These are phyloP conservation scores for Ophiostoma quercus DNA, from an alignment of 2,329 filamentous ascomycete genomes.

Conservation along the genomic window DNA sequence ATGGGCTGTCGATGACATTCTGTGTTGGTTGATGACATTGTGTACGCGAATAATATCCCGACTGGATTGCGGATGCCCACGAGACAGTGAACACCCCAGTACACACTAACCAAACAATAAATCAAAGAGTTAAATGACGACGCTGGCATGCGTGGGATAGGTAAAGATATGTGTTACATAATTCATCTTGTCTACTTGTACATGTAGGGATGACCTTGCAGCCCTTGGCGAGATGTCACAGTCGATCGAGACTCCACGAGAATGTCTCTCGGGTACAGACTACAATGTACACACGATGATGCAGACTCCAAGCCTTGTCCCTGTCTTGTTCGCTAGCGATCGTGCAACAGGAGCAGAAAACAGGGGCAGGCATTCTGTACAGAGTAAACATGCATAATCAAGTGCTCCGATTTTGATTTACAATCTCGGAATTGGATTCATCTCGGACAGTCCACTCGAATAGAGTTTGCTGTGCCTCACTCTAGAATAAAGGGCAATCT, in stretches of 20 bases:
- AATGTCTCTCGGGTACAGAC: background rate
- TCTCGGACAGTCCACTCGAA: no score
- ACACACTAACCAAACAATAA: background rate
- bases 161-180: slow-evolving; percentile 6
- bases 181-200: background rate
- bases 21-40: background rate
- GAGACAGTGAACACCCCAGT: background rate
- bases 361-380: background rate
- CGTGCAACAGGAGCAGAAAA: background rate
- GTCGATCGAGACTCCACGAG: background rate
- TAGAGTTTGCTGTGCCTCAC: no score
- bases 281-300: background rate
- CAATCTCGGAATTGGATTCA: no score
- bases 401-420: no score
- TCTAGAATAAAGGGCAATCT: background rate
- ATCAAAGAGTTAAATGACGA: background rate
- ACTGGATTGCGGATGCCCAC: slow-evolving; percentile 14
- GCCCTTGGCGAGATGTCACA: background rate
- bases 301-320: background rate
- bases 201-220: background rate
- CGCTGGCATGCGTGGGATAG: background rate
- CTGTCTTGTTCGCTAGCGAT: background rate
- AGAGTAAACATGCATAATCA: background rate
- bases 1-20: background rate
- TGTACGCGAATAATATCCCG: background rate